A percentile compares a stretch with the other conserved stretches of the same genome.
These are phyloP conservation scores for Arthrobotrys sphaeroides DNA, from an alignment of 2,329 filamentous ascomycete genomes.

Conservation along the genomic window DNA sequence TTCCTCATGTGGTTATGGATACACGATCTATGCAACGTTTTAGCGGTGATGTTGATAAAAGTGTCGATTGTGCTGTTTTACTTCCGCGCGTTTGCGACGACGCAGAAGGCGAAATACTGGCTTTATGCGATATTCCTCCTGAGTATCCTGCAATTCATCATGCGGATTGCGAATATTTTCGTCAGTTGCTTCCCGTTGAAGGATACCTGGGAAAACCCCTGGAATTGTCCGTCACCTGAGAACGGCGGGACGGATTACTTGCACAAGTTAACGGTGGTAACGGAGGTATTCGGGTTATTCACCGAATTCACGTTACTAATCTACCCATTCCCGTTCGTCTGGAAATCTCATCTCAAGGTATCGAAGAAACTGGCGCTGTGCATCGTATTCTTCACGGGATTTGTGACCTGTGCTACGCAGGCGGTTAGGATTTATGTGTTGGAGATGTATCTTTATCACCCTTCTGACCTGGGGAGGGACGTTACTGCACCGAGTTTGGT, in stretches of 20 bases:
- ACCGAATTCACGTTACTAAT: conserved; percentile 33
- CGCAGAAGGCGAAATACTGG: conserved; percentile 21
- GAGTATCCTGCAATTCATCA: conserved; percentile 35
- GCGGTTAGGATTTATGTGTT: conserved; percentile 46
- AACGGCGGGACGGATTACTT: conserved; percentile 19
- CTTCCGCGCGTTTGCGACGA: conserved; percentile 40
- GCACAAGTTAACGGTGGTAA: conserved; percentile 22
- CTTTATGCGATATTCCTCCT: conserved; percentile 29
- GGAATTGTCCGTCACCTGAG: conserved; percentile 6
- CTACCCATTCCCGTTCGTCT: conserved; percentile 34
- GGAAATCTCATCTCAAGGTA: conserved; percentile 16
- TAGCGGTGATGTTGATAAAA: conserved; percentile 41
- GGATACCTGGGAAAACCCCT: conserved; percentile 41
- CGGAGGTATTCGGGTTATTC: conserved; percentile 25
- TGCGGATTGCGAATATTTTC: conserved; percentile 35
- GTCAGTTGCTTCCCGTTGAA: conserved; percentile 33
- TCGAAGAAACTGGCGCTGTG: conserved; percentile 31
- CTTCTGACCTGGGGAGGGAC: conserved; percentile 33
- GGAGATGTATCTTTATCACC: conserved; percentile 39
- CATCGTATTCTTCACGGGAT: conserved; percentile 39
- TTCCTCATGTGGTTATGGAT: conserved; percentile 43
- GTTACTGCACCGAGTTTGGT: conserved; percentile 44
- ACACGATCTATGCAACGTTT: conserved; percentile 26
- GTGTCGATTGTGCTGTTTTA: conserved; percentile 37
- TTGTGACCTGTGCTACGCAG: conserved; percentile 43